A percentile compares a stretch with the other conserved stretches of the same genome.
These are phyloP conservation scores for Corchorus olitorius DNA, from an alignment of 345 rosid genomes.

Conservation along the genomic window DNA sequence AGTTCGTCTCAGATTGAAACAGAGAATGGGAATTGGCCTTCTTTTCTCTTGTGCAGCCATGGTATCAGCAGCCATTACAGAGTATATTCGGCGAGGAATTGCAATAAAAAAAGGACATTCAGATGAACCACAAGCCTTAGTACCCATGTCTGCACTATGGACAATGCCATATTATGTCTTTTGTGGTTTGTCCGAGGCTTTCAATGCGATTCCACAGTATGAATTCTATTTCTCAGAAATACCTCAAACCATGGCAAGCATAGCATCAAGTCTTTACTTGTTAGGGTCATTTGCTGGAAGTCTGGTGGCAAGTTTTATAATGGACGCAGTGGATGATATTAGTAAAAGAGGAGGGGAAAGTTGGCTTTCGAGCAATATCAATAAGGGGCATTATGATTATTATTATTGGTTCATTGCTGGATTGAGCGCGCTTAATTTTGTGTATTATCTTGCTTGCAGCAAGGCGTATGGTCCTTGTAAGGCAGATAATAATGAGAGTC, in stretches of 20 bases:
- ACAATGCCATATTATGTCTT: constrained; percentile 36
- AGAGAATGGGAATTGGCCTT: constrained; percentile 54
- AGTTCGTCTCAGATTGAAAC: constrained; percentile 38
- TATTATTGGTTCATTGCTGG: constrained; percentile 49
- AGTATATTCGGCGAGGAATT: constrained; percentile 36
- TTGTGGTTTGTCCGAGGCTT: constrained; percentile 46
- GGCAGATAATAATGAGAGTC: background rate
- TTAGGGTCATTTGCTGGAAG: constrained; percentile 36
- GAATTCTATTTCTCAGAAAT: constrained; percentile 58
- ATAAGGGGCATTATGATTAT: constrained; percentile 57
- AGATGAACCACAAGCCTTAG: constrained; percentile 26
- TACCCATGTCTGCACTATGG: constrained; percentile 56
- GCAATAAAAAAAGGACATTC: constrained; percentile 31
- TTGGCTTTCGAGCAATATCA: constrained; percentile 52
- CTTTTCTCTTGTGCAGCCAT: constrained; percentile 32
- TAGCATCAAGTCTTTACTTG: constrained; percentile 38
- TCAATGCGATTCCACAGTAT: constrained; percentile 42
- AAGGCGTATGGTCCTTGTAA: constrained; percentile 45
- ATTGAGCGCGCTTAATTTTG: constrained; percentile 40
- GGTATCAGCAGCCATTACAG: constrained; percentile 35
- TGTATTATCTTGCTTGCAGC: constrained; percentile 41
- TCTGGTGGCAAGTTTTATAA: constrained; percentile 44
- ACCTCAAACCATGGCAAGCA: constrained; percentile 56
- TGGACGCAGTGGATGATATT: constrained; percentile 32
- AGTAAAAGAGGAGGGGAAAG: constrained; percentile 33